Conservation (phyloP, 208 protist species). For the Trypanosomatidae sp. region DNA sequence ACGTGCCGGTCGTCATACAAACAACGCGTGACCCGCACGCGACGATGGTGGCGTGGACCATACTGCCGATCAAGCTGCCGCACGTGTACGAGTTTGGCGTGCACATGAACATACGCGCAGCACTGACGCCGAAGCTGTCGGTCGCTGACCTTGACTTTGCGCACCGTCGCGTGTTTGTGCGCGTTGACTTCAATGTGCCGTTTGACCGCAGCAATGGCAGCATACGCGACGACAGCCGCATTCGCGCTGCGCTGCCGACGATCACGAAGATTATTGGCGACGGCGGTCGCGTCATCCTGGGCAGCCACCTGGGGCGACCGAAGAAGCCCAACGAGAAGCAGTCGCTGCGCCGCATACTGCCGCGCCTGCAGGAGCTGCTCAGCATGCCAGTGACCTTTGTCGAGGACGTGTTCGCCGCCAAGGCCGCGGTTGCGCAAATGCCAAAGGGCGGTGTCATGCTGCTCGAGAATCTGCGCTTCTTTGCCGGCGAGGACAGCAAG, state of each 20-base stretch:
- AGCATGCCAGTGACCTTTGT: slow-evolving; percentile 41
- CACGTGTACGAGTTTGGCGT: slow-evolving; percentile 79
- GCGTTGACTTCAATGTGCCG: slow-evolving; percentile 99
- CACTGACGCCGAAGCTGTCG: slow-evolving; percentile 78
- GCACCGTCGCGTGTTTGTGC: slow-evolving; percentile 90
- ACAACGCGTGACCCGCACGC: slow-evolving; percentile 79
- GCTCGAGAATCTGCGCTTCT: slow-evolving; percentile 99
- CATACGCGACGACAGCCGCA: slow-evolving; percentile 95
- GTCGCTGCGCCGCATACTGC: slow-evolving; percentile 89
- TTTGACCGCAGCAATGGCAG: slow-evolving; percentile 80
- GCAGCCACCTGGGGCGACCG: slow-evolving; percentile 97
- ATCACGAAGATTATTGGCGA: slow-evolving; percentile 92
- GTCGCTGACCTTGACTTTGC: slow-evolving; percentile 79
- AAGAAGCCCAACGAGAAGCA: slow-evolving; percentile 89
- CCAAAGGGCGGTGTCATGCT: slow-evolving; percentile 91
- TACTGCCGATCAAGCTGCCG: slow-evolving; percentile 63
- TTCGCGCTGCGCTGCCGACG: slow-evolving; percentile 94
- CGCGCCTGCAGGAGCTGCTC: slow-evolving; percentile 85
- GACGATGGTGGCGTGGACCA: slow-evolving; percentile 79
- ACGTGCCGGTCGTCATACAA: slow-evolving; percentile 73
- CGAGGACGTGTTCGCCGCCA: slow-evolving; percentile 32
- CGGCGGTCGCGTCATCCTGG: slow-evolving; percentile 85
- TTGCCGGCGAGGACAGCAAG: slow-evolving; percentile 96
- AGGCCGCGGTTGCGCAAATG: slow-evolving; percentile 44
- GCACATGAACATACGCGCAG: slow-evolving; percentile 78